phyloP scores from a whole-genome alignment of 2,329 filamentous ascomycete genomes.

The Gremmenia infestans region DNA sequence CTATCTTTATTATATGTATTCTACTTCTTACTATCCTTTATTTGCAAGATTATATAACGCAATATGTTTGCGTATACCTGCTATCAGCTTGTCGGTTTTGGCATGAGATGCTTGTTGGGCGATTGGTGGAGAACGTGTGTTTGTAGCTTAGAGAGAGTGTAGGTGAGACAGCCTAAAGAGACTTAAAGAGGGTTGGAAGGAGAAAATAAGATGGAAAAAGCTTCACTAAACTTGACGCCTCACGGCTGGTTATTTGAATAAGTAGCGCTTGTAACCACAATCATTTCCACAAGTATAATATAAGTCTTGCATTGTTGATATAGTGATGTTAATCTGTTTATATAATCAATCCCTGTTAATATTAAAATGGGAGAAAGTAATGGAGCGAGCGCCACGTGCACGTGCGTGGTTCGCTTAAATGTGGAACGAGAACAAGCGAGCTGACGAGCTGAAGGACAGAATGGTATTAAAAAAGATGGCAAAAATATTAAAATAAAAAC shows the following conservation, averaged over 20 bases:
- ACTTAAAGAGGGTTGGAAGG: conserved; percentile 5
- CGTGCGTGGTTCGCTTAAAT: neutral
- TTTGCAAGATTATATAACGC: conserved; percentile 11
- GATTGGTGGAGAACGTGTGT: conserved; percentile 1
- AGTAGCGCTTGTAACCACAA: conserved; percentile 1
- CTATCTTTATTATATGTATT: conserved; percentile 18
- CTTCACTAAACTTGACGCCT: conserved; percentile 25
- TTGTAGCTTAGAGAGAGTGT: conserved; percentile 6
- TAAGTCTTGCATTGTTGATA: too few species aligned
- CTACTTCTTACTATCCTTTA: conserved; percentile 28
- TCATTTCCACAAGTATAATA: too few species aligned
- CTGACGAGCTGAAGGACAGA: too few species aligned
- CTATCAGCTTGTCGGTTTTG: neutral
- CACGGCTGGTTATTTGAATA: conserved; percentile 25
- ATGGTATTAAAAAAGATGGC: neutral
- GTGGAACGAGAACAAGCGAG: too few species aligned
- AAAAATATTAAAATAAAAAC: conserved; percentile 17
- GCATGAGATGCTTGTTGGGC: neutral
- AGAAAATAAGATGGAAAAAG: conserved; percentile 13
- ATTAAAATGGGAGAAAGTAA: neutral
- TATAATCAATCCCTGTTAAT: neutral
- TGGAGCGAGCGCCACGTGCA: too few species aligned
- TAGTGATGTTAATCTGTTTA: neutral
- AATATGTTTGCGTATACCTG: neutral
- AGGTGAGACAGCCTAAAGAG: too few species aligned